These are phyloP conservation scores for Histomonas meleagridis DNA, from an alignment of 208 protist species.

Conservation along the genomic window DNA sequence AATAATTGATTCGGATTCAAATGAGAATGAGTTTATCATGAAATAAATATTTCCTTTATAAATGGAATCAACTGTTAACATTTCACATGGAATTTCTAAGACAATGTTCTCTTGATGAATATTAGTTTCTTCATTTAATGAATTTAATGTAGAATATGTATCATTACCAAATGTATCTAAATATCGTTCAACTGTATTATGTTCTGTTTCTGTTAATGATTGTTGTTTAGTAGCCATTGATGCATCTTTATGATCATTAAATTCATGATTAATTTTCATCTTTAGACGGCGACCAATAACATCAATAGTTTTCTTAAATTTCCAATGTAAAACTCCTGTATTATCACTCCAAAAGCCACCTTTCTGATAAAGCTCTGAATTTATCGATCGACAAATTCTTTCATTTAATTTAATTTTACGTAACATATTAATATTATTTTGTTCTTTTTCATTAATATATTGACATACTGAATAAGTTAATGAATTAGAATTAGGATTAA, in stretches of 20 bases:
- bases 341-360: neutral
- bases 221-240: neutral
- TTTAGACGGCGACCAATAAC: neutral
- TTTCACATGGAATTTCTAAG: too few relatives aligned
- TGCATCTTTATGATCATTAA: neutral
- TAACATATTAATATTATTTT: too few relatives aligned
- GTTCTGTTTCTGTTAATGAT: neutral
- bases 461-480: too few relatives aligned
- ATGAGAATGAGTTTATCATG: neutral
- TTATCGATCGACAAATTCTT: too few relatives aligned
- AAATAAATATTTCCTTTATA: neutral
- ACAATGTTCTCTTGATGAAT: neutral
- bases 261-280: neutral
- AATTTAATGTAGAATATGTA: too few relatives aligned
- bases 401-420: too few relatives aligned
- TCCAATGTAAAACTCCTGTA: neutral
- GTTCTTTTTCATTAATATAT: too few relatives aligned
- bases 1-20: neutral
- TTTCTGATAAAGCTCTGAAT: too few relatives aligned
- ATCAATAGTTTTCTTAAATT: neutral
- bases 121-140: too few relatives aligned
- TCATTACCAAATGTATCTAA: neutral
- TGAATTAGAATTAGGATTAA: too few relatives aligned
- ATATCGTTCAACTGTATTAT: neutral
- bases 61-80: neutral